Evolutionary conservation across 1,284 basidiomycete species (phyloP), one percentile per base, ranked within the genome.

Genomic region (Waitea zeae): DNA sequence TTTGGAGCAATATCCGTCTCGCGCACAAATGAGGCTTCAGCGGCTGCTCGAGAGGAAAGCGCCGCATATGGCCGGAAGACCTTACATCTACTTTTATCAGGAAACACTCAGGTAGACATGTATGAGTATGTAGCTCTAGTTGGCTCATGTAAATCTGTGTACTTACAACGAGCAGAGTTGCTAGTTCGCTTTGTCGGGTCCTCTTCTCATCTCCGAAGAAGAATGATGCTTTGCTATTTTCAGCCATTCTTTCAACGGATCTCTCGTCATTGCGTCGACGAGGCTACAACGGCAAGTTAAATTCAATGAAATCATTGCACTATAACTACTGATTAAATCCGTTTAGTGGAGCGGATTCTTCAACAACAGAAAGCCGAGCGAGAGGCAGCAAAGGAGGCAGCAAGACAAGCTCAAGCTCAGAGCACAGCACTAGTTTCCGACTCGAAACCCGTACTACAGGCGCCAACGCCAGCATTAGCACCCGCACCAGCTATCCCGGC

Each of bases 231-330:
- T 57, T 97, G 5, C 53, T 97, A 11, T 82, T 95, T 47, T 86
- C 87, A 73, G 93, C 88, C 0, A 86, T 98, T 31, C 65, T 98
- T 9, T 87, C 86, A 0, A 95, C 90, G 0, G 83, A 92, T 39
- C 58, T 97, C 31, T 68, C 73, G 41, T 76, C 84, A 2, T 58
- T 98, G 36, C 82, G 79, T 50, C 64, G 90, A 37, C 66, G 92
- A 41, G 89, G 89, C 1, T 88, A 83, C 48, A 86, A 87, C 46
- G 78, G 81, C 78, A 47, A 17, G 58, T 40, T 20, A 24, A 22
- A 33, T 17, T 37, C 12, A 32, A n/a, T n/a, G n/a, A n/a, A 6
- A 17, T 37, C 30, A 1, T 7, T 4, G 6, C 30, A 7, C 29
- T 17, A 30, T 14, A 27, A 24, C 11, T 33, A 11, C 26, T 28